These are phyloP conservation scores for Avena insularis DNA, from an alignment of 176 grass and related monocot genomes.

Conservation along the genomic window DNA sequence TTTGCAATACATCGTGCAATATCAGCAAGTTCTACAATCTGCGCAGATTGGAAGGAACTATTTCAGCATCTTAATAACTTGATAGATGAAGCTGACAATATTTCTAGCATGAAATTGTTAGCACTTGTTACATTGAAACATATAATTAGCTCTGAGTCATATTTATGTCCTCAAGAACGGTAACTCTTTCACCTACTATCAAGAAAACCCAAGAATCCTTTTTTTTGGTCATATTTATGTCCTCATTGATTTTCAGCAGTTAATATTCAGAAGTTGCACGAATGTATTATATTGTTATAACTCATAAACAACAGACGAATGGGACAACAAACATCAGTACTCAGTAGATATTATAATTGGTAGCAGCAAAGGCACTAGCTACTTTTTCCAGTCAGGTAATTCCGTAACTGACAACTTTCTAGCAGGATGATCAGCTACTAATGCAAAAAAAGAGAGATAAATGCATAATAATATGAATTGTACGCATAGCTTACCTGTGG, in stretches of 20 bases:
- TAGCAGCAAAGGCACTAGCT: not conserved
- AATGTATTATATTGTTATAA: not conserved
- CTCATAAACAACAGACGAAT: slow-evolving; percentile 19
- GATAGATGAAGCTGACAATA: not conserved
- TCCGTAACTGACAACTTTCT: not conserved
- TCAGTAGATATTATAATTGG: not conserved
- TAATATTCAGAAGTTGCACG: slow-evolving; percentile 3
- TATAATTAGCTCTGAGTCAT: not conserved
- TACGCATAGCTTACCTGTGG: slow-evolving; percentile 62
- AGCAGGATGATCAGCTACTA: slow-evolving; percentile 7
- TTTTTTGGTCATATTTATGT: not conserved
- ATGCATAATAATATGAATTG: not conserved
- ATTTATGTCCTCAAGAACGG: slow-evolving; percentile 14
- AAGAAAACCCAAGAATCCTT: not conserved
- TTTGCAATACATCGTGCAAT: slow-evolving; percentile 94
- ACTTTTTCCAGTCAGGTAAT: slow-evolving; percentile 17
- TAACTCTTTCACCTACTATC: not conserved
- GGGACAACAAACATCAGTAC: not conserved
- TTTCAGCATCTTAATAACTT: slow-evolving; percentile 22
- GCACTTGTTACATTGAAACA: not conserved
- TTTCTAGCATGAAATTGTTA: slow-evolving; percentile 25
- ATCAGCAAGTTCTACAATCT: slow-evolving; percentile 99
- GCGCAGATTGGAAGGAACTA: slow-evolving; percentile 43
- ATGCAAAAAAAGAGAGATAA: not conserved
- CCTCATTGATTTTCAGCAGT: not conserved